Evolutionary conservation across 2,329 filamentous ascomycete species (phyloP), one percentile per base, ranked within the genome.

Genomic region (Talaromyces albobiverticillius): DNA sequence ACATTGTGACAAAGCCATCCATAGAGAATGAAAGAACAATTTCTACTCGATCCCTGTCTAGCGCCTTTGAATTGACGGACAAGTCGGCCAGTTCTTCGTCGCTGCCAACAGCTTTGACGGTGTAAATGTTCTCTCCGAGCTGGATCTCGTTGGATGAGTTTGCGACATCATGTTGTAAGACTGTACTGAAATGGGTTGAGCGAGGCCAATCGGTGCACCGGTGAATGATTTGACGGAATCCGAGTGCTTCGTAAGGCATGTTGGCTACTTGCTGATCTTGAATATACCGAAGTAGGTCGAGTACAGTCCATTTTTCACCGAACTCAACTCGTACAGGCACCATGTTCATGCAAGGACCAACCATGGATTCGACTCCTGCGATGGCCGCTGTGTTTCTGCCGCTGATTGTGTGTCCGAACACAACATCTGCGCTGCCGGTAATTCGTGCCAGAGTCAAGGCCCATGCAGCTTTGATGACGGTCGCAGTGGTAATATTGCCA

Each of bases 281-380:
- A 18, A 84, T 75, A 54, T 74, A 68, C 14, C 73, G 71, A 54
- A 85, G 76, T 3, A 85, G 71, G 53, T 84, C 79, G 2, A 75
- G 58, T 0, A 71, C 79, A 3, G 76, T 82, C 78, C 80, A 82
- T 2, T 67, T 64, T 0, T 74, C 61, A 2, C 73, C 70, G 61
- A 88, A 82, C 25, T 70, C 71, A 13, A 88, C 79, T 18, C 85
- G 78, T 32, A 87, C 78, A 0, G 86, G 85, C 1, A 86, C 77
- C 62, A 87, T 84, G 61, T 88, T 85, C 76, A 85, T 85, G 57
- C 83, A 86, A 0, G 85, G 85, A 0, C 86, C 86, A 43, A 82
- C 76, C 45, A 86, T 81, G 51, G 73, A 72, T 56, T 85, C 81
- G 18, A 80, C 78, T 38, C 76, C 75, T 14, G 43, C 25, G 14